Evolutionary conservation across 495 filamentous ascomycete genomes (phyloP).

Genomic region (Rusavskia elegans): DNA sequence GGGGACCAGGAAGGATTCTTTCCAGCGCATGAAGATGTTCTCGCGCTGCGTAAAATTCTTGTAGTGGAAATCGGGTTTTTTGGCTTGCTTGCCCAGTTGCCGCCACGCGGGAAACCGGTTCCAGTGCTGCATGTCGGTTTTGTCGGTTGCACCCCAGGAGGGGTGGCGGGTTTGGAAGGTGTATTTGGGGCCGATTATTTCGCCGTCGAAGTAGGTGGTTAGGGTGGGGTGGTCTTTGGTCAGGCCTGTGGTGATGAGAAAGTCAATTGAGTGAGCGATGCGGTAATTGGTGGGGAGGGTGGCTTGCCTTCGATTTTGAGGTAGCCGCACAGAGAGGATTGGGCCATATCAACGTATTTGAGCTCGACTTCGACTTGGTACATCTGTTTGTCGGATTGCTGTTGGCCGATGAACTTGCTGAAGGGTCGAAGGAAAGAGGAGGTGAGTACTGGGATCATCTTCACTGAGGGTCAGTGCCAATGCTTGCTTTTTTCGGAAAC

Average conservation of each 20-base stretch:
- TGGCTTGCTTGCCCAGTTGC: slow-evolving; percentile 60
- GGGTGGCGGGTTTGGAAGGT: slow-evolving; percentile 81
- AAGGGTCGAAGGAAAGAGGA: slow-evolving; percentile 80
- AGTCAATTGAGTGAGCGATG: background rate
- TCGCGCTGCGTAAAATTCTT: slow-evolving; percentile 59
- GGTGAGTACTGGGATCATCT: slow-evolving; percentile 32
- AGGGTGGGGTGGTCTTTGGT: slow-evolving; percentile 92
- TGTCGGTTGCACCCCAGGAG: slow-evolving; percentile 83
- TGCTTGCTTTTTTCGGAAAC: too few relatives aligned
- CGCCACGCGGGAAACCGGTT: slow-evolving; percentile 74
- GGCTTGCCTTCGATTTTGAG: slow-evolving; percentile 82
- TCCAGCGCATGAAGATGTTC: slow-evolving; percentile 99
- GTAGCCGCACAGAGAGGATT: slow-evolving; percentile 93
- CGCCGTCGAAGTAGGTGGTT: slow-evolving; percentile 96
- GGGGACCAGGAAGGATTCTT: slow-evolving; percentile 94
- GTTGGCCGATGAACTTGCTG: slow-evolving; percentile 77
- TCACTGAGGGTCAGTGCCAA: background rate
- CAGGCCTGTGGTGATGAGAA: slow-evolving; percentile 43
- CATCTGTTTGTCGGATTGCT: slow-evolving; percentile 75
- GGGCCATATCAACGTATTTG: slow-evolving; percentile 86
- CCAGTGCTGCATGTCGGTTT: slow-evolving; percentile 91
- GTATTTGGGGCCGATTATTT: slow-evolving; percentile 93
- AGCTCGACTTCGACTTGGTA: slow-evolving; percentile 97
- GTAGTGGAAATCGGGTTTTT: slow-evolving; percentile 57
- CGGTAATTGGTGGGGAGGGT: background rate